phyloP scores from a whole-genome alignment of 192 early-diverging fungal species.

The Phycomyces blakesleeanus region DNA sequence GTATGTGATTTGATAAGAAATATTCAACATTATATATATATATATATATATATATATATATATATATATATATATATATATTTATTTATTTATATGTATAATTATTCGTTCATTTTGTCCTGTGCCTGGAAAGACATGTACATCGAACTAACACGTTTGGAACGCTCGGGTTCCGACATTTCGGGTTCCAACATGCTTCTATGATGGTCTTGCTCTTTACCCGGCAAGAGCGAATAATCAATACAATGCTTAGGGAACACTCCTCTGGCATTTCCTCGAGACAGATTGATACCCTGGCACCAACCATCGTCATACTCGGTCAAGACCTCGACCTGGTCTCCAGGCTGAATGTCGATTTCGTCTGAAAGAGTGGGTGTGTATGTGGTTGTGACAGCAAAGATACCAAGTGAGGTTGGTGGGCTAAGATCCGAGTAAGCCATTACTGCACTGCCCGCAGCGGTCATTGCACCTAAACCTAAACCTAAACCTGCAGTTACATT shows the following conservation, averaged over 20 bases:
- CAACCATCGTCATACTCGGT: constrained; percentile 61
- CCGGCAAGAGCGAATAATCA: constrained; percentile 17
- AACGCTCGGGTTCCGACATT: background rate
- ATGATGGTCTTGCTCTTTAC: background rate
- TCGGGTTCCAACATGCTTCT: background rate
- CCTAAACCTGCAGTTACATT: too few species aligned
- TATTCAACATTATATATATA: too few species aligned
- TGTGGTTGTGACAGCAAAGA: constrained; percentile 41
- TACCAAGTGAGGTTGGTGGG: constrained; percentile 43
- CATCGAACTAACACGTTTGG: constrained; percentile 22
- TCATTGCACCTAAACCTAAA: background rate
- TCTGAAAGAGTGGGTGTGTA: constrained; percentile 53
- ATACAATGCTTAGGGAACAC: constrained; percentile 57
- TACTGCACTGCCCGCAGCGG: background rate
- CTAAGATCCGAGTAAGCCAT: constrained; percentile 2
- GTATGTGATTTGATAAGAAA: too few species aligned
- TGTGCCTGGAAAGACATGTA: constrained; percentile 11
- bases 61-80: too few species aligned
- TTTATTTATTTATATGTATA: background rate
- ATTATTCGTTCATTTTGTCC: too few species aligned
- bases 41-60: too few species aligned
- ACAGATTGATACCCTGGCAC: constrained; percentile 53
- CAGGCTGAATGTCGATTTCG: constrained; percentile 53
- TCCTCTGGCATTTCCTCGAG: constrained; percentile 44
- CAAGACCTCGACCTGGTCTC: constrained; percentile 52